These are phyloP conservation scores for Eucalyptus caleyi DNA, from an alignment of 345 rosid species.

Conservation along the genomic window DNA sequence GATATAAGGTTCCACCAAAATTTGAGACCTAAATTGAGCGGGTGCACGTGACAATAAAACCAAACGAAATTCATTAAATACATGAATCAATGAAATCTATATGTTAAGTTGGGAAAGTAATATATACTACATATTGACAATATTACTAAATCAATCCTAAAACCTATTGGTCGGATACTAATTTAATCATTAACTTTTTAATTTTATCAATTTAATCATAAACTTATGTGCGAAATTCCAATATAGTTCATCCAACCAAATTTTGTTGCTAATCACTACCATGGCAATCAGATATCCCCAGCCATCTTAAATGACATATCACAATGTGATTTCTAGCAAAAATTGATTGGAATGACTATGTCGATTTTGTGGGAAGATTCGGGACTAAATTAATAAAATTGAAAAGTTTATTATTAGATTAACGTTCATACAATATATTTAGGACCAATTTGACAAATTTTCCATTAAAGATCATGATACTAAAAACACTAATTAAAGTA, in stretches of 20 bases:
- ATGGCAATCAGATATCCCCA: fast-evolving
- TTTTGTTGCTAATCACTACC: fast-evolving
- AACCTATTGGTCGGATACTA: fast-evolving
- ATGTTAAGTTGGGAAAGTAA: background rate
- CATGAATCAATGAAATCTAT: background rate
- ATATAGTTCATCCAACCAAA: fast-evolving
- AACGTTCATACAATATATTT: fast-evolving
- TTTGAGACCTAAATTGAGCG: background rate
- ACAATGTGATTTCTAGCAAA: fast-evolving
- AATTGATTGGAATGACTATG: fast-evolving
- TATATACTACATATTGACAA: background rate
- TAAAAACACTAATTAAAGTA: background rate
- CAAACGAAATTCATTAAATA: background rate
- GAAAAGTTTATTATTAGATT: fast-evolving
- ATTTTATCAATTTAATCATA: background rate
- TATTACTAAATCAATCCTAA: background rate
- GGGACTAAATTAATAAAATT: fast-evolving
- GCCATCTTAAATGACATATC: background rate
- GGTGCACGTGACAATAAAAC: background rate
- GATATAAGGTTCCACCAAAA: too few relatives aligned
- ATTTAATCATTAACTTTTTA: fast-evolving
- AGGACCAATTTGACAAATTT: fast-evolving
- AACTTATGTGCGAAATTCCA: fast-evolving
- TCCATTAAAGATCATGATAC: background rate
- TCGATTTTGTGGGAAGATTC: fast-evolving